phyloP scores from a whole-genome alignment of 768 basidiomycete genomes.

The Coprinellus aureogranulatus region DNA sequence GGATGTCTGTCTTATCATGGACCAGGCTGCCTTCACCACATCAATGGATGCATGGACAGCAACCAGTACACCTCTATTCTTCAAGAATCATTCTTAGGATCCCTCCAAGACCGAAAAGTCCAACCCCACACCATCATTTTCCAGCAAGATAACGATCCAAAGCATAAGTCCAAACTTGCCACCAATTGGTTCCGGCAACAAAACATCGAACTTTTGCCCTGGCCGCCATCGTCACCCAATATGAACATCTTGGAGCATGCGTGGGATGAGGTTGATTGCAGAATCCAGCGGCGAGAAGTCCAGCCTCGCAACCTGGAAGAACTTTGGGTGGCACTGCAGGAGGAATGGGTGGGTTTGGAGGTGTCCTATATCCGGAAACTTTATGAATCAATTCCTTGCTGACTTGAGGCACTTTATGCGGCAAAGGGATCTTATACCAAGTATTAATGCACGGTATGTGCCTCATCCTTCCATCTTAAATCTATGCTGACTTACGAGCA shows the following conservation, averaged over 20 bases:
- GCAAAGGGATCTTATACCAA: too few species aligned
- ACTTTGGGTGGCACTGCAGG: background rate
- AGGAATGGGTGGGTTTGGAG: background rate
- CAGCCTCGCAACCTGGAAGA: background rate
- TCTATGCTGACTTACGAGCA: too few species aligned
- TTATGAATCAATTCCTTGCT: background rate
- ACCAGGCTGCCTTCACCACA: slow-evolving; percentile 11
- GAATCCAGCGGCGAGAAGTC: background rate
- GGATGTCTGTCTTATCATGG: slow-evolving; percentile 24
- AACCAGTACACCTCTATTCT: slow-evolving; percentile 19
- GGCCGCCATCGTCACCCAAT: slow-evolving; percentile 30
- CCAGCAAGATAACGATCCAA: slow-evolving; percentile 36
- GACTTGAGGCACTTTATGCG: background rate
- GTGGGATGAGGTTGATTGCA: slow-evolving; percentile 23
- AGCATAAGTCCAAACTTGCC: slow-evolving; percentile 28
- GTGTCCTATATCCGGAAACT: background rate
- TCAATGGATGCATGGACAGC: slow-evolving; percentile 25
- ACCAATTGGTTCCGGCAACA: slow-evolving; percentile 25
- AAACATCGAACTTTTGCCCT: slow-evolving; percentile 21
- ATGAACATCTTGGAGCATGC: slow-evolving; percentile 32
- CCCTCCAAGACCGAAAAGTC: background rate
- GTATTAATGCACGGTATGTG: too few species aligned
- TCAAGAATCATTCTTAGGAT: slow-evolving; percentile 15
- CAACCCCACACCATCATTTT: slow-evolving; percentile 17
- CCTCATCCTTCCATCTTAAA: too few species aligned